Conservation (phyloP, 1,139 yeast genomes). For the Zygosaccharomyces sapae region DNA sequence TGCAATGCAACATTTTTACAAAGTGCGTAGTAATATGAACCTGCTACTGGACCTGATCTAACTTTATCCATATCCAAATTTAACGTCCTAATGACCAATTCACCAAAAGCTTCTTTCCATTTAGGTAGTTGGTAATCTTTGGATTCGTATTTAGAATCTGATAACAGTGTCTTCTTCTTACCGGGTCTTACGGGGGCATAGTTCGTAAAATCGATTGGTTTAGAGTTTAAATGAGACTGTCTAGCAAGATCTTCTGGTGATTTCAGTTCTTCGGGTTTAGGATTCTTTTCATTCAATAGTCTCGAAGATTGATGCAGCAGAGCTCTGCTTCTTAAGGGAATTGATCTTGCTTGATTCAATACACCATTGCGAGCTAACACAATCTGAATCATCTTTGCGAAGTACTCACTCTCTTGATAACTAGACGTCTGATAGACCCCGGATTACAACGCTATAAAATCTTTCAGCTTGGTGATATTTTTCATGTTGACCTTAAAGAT, state of each 20-base stretch:
- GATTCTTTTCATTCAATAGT: conserved; percentile 8
- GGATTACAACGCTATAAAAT: not conserved
- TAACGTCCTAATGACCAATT: conserved; percentile 60
- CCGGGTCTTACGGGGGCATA: conserved; percentile 22
- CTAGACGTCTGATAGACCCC: not conserved
- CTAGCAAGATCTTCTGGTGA: conserved; percentile 24
- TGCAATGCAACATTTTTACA: conserved; percentile 82
- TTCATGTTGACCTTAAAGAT: not conserved
- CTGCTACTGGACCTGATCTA: conserved; percentile 92
- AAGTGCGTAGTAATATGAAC: conserved; percentile 77
- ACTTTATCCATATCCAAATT: conserved; percentile 86
- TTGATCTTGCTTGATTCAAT: not conserved
- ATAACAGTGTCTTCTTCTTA: conserved; percentile 12
- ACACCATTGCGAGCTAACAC: not conserved
- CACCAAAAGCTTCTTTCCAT: conserved; percentile 72
- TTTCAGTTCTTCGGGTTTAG: conserved; percentile 7
- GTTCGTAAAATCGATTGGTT: conserved; percentile 21
- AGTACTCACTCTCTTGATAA: not conserved
- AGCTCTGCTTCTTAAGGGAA: conserved; percentile 7
- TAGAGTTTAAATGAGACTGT: conserved; percentile 18
- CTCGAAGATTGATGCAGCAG: conserved; percentile 8
- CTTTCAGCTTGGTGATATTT: not conserved
- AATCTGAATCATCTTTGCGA: not conserved
- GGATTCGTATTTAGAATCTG: conserved; percentile 52
- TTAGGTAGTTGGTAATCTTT: conserved; percentile 55